Conservation (phyloP, 257 asterid species). For the Fraxinus anomala region DNA sequence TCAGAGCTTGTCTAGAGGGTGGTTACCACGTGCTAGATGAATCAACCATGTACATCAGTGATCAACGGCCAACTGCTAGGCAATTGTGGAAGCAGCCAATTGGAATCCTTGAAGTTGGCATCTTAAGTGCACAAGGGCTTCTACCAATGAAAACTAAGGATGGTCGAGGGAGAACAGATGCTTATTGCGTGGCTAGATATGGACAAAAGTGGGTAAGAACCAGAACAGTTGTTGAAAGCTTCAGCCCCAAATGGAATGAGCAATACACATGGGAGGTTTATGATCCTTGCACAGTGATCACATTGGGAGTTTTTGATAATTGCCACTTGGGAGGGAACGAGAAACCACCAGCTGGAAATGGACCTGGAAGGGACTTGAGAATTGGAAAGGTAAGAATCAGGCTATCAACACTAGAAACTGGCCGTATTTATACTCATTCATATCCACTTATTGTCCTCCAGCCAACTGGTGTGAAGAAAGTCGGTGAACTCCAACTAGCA, state of each 20-base stretch:
- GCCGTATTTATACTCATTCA: constrained; percentile 29
- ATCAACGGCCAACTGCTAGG: constrained; percentile 26
- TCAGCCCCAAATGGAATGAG: constrained; percentile 31
- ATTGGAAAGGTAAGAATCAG: constrained; percentile 32
- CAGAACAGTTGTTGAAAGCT: constrained; percentile 26
- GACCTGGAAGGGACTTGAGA: constrained; percentile 18
- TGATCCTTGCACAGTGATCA: constrained; percentile 31
- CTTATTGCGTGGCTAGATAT: constrained; percentile 33
- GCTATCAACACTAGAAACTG: constrained; percentile 32
- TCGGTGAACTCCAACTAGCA: constrained; percentile 33
- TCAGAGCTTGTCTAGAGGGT: constrained; percentile 22
- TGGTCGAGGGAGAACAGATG: constrained; percentile 18
- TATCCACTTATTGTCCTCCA: constrained; percentile 32
- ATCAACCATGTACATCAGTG: constrained; percentile 23
- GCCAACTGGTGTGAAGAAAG: constrained; percentile 29
- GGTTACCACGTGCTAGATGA: constrained; percentile 24
- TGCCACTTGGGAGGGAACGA: constrained; percentile 18
- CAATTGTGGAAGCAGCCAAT: constrained; percentile 24
- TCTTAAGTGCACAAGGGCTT: constrained; percentile 23
- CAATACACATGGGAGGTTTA: constrained; percentile 34
- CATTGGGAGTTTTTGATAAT: constrained; percentile 23
- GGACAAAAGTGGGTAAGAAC: constrained; percentile 36
- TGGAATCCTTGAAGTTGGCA: constrained; percentile 24
- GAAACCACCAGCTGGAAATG: constrained; percentile 1
- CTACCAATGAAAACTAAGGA: constrained; percentile 17